A percentile compares a stretch with the other conserved stretches of the same genome.
Evolutionary conservation across 176 grass and related monocot species (phyloP).

Genomic region (Lolium perenne): DNA sequence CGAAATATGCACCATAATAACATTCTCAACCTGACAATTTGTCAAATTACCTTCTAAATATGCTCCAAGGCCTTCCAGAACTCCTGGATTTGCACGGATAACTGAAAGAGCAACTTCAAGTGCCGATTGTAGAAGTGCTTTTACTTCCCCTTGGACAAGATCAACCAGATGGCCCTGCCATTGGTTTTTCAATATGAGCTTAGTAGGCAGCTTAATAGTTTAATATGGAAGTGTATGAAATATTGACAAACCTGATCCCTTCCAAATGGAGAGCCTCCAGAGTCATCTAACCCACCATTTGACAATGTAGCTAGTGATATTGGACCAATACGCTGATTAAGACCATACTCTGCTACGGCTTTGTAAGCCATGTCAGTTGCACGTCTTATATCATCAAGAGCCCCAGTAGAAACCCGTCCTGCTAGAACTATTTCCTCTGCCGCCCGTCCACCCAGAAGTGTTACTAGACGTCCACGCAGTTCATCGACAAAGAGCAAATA

Average conservation of each 20-base stretch:
- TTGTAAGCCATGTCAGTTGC: slow-evolving; percentile 99
- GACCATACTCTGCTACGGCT: slow-evolving; percentile 96
- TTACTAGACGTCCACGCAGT: slow-evolving; percentile 89
- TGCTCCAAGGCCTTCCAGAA: slow-evolving; percentile 94
- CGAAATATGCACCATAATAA: neutral
- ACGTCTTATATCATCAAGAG: slow-evolving; percentile 95
- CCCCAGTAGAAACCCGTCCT: slow-evolving; percentile 93
- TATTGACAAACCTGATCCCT: slow-evolving; percentile 79
- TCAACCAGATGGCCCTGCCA: slow-evolving; percentile 87
- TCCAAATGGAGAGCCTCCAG: slow-evolving; percentile 82
- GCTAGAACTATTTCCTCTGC: slow-evolving; percentile 87
- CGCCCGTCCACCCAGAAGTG: slow-evolving; percentile 91
- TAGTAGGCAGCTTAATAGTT: slow-evolving; percentile 34
- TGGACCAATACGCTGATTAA: slow-evolving; percentile 85
- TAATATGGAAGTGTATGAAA: slow-evolving; percentile 20
- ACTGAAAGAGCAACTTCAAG: slow-evolving; percentile 98
- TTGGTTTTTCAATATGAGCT: slow-evolving; percentile 40
- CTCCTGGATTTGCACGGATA: slow-evolving; percentile 80
- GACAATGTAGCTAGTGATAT: slow-evolving; percentile 89
- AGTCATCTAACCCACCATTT: slow-evolving; percentile 88
- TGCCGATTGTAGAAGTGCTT: slow-evolving; percentile 78
- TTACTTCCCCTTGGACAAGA: slow-evolving; percentile 92
- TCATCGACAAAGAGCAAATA: slow-evolving; percentile 98
- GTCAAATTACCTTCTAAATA: slow-evolving; percentile 87
- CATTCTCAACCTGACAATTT: neutral